phyloP scores from a whole-genome alignment of 176 grass and related monocot genomes.

The Canna indica region DNA sequence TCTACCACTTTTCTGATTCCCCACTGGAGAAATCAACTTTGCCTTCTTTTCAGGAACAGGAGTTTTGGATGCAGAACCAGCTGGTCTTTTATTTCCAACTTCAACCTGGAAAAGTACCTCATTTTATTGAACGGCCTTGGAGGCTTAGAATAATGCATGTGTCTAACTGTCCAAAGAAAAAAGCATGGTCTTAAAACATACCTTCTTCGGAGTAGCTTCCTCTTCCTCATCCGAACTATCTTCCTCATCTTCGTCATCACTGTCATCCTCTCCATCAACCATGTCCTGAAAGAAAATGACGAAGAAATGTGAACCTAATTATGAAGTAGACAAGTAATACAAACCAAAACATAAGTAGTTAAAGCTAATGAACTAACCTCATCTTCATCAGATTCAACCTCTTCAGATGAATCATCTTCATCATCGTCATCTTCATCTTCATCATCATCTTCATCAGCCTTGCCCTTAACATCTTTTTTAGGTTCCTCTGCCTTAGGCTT shows the following conservation, averaged over 20 bases:
- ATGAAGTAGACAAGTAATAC: background rate
- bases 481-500: constrained; percentile 18
- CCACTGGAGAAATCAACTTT: constrained; percentile 42
- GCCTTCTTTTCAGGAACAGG: constrained; percentile 78
- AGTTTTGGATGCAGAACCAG: constrained; percentile 32
- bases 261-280: constrained; percentile 10
- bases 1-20: constrained; percentile 52
- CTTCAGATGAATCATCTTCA: constrained; percentile 24
- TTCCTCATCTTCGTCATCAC: constrained; percentile 20
- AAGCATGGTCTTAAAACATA: background rate
- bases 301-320: background rate
- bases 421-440: constrained; percentile 26
- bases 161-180: too few species aligned
- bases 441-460: constrained; percentile 29
- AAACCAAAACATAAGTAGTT: background rate
- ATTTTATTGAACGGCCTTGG: background rate
- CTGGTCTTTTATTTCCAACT: constrained; percentile 46
- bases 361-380: constrained; percentile 4
- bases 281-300: constrained; percentile 16
- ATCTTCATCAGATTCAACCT: constrained; percentile 10
- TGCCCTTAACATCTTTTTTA: constrained; percentile 24
- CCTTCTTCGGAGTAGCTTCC: constrained; percentile 79
- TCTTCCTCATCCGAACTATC: constrained; percentile 43
- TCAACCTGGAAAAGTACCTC: constrained; percentile 30
- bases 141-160: too few species aligned